phyloP scores from a whole-genome alignment of 2,329 filamentous ascomycete genomes.

The Penicillium sp. region DNA sequence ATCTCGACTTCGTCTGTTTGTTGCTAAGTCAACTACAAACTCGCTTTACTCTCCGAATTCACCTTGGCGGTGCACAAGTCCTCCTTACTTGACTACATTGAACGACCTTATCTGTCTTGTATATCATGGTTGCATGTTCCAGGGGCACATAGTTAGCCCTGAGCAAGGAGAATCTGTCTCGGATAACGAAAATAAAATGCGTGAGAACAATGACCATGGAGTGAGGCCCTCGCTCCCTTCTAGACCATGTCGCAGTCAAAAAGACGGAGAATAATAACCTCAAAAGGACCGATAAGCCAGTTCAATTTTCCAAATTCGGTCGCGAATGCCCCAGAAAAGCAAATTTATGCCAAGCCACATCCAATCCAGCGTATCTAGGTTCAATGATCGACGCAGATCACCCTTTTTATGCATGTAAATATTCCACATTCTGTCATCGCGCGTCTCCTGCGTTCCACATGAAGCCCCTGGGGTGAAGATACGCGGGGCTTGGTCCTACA shows the following conservation, averaged over 20 bases:
- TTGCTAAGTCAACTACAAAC: background rate
- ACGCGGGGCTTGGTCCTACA: slow-evolving; percentile 27
- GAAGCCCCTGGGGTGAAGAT: slow-evolving; percentile 27
- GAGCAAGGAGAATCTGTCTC: slow-evolving; percentile 10
- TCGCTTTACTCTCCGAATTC: background rate
- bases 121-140: background rate
- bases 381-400: slow-evolving; percentile 30
- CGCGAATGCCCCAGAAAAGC: slow-evolving; percentile 6
- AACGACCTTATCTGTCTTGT: background rate
- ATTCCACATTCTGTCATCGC: slow-evolving; percentile 32
- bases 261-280: background rate
- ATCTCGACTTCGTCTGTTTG: background rate
- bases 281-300: background rate
- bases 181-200: slow-evolving; percentile 1
- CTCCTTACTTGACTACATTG: slow-evolving; percentile 4
- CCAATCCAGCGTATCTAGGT: slow-evolving; percentile 18
- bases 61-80: background rate
- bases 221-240: background rate
- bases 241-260: background rate
- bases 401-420: slow-evolving; percentile 16
- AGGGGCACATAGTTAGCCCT: slow-evolving; percentile 1
- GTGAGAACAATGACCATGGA: background rate
- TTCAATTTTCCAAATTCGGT: background rate
- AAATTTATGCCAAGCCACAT: slow-evolving; percentile 18
- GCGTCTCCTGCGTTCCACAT: slow-evolving; percentile 27